phyloP scores from a whole-genome alignment of 176 grass and related monocot species.

The Oryza coarctata region DNA sequence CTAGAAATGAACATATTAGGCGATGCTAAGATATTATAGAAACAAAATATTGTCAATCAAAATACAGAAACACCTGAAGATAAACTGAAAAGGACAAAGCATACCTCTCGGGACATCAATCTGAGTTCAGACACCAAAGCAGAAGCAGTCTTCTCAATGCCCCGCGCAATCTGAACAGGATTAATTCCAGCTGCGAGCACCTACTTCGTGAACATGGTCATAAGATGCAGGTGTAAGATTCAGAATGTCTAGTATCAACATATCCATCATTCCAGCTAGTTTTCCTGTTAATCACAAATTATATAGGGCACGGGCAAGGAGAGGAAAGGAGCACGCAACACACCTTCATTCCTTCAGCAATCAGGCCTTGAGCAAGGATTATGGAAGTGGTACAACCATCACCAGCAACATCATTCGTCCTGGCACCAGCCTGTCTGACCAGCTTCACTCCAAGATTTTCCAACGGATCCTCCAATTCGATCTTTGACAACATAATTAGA shows the following conservation, averaged over 20 bases:
- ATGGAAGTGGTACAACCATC: constrained; percentile 96
- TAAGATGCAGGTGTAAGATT: constrained; percentile 8
- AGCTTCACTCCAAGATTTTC: constrained; percentile 97
- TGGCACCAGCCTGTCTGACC: constrained; percentile 88
- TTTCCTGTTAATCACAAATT: background rate
- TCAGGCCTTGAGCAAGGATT: constrained; percentile 88
- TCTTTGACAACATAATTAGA: constrained; percentile 39
- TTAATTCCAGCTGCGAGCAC: constrained; percentile 95
- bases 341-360: constrained; percentile 95
- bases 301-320: constrained; percentile 11
- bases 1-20: constrained; percentile 38
- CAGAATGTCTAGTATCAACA: background rate
- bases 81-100: background rate
- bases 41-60: background rate
- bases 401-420: constrained; percentile 76
- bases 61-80: background rate
- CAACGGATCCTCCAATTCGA: constrained; percentile 87
- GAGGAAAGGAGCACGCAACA: background rate
- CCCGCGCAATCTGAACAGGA: constrained; percentile 76
- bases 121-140: constrained; percentile 87
- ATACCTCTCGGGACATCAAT: constrained; percentile 74
- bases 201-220: constrained; percentile 60
- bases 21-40: constrained; percentile 7
- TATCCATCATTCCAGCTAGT: background rate
- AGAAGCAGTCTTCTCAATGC: constrained; percentile 78